These are phyloP conservation scores for Claviceps purpurea DNA, from an alignment of 2,329 filamentous ascomycete species.

Conservation along the genomic window DNA sequence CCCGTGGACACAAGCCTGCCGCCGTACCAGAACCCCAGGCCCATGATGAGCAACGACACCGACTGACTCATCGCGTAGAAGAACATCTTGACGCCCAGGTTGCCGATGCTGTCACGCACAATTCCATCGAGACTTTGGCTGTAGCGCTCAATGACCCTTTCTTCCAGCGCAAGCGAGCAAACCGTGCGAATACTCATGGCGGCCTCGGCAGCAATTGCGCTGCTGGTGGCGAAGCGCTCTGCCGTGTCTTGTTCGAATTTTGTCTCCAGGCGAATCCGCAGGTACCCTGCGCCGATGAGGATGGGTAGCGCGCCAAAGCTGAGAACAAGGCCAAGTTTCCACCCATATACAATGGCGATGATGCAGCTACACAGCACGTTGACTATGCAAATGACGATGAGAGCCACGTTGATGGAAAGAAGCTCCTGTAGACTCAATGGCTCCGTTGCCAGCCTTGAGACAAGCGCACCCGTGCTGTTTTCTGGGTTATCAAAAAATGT, in stretches of 20 bases:
- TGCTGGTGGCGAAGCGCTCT: conserved; percentile 31
- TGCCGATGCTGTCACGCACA: conserved; percentile 15
- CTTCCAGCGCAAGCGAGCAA: conserved; percentile 33
- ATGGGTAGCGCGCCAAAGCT: conserved; percentile 32
- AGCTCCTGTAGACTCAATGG: conserved; percentile 37
- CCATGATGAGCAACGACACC: conserved; percentile 24
- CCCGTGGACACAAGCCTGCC: conserved; percentile 26
- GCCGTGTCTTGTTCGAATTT: conserved; percentile 31
- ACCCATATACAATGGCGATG: conserved; percentile 32
- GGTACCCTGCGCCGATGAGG: conserved; percentile 30
- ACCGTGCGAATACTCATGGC: conserved; percentile 35
- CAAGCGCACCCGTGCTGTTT: conserved; percentile 26
- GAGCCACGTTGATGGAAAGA: conserved; percentile 32
- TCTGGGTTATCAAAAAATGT: conserved; percentile 27
- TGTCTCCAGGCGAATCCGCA: conserved; percentile 34
- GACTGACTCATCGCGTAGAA: conserved; percentile 29
- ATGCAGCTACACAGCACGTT: conserved; percentile 32
- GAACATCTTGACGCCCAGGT: conserved; percentile 25
- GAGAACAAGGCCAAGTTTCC: conserved; percentile 36
- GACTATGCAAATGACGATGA: conserved; percentile 32
- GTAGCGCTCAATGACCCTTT: conserved; percentile 25
- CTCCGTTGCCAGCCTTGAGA: conserved; percentile 23
- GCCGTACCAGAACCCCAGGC: conserved; percentile 28
- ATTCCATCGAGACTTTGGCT: conserved; percentile 17
- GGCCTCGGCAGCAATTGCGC: conserved; percentile 35